phyloP scores from a whole-genome alignment of 2,329 filamentous ascomycete genomes.

The Arthrinium phaeospermum region DNA sequence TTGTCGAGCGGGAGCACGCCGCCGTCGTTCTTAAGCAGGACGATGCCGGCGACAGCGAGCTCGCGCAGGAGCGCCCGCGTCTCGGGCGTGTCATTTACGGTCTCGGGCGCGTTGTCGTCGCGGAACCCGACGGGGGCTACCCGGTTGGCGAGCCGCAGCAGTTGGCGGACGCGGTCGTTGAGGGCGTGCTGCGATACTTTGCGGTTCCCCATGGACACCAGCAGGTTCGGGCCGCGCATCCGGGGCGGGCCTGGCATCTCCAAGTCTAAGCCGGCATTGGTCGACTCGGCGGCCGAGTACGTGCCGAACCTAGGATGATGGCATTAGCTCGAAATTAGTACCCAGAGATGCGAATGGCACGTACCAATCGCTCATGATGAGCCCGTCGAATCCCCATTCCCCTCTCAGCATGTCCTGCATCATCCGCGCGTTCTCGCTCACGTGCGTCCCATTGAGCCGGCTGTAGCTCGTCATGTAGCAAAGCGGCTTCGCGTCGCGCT shows the following conservation, averaged over 20 bases:
- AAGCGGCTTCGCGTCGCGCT: constrained; percentile 56
- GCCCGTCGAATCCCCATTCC: constrained; percentile 63
- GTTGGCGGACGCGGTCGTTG: constrained; percentile 59
- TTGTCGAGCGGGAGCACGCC: constrained; percentile 67
- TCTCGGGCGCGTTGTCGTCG: constrained; percentile 42
- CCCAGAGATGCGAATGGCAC: too few relatives aligned
- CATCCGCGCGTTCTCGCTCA: constrained; percentile 57
- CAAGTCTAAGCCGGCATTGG: constrained; percentile 61
- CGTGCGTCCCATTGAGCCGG: constrained; percentile 61
- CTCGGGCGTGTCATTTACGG: constrained; percentile 59
- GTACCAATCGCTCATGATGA: constrained; percentile 64
- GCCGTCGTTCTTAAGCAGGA: constrained; percentile 75
- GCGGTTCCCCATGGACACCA: constrained; percentile 58
- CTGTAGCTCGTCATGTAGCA: constrained; percentile 67
- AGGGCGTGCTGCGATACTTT: constrained; percentile 60
- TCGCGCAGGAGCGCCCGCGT: constrained; percentile 67
- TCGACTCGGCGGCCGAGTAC: constrained; percentile 57
- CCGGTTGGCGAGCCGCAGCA: constrained; percentile 64
- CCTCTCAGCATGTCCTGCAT: constrained; percentile 56
- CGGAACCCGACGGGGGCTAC: constrained; percentile 58
- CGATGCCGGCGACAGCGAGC: constrained; percentile 71
- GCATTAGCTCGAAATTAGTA: too few relatives aligned
- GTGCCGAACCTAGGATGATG: constrained; percentile 46
- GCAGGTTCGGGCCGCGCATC: constrained; percentile 54
- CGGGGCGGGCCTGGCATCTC: constrained; percentile 65